Evolutionary conservation across 495 filamentous ascomycete genomes (phyloP).

Genomic region (Hyaloscypha bicolor): DNA sequence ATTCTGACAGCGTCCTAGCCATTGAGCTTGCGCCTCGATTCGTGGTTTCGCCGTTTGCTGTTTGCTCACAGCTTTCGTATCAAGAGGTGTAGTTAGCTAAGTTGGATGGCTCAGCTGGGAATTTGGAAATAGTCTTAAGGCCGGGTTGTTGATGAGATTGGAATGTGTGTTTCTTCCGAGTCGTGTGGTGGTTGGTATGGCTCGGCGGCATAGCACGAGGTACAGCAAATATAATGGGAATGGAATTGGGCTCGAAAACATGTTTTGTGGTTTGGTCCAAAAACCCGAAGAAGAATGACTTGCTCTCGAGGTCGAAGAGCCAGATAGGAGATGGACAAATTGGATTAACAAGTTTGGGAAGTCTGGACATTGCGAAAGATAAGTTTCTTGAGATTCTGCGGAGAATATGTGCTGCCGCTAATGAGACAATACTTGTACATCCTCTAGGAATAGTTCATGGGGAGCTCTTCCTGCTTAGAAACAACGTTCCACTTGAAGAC

Average conservation of each 20-base stretch:
- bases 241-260: not conserved
- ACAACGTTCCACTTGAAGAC: not conserved
- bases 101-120: not conserved
- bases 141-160: not conserved
- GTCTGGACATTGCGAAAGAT: not conserved
- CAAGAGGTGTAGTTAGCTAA: not conserved
- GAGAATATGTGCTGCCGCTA: not conserved
- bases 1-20: not conserved
- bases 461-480: not conserved
- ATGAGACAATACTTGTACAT: not conserved
- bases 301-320: constrained; percentile 1
- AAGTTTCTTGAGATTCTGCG: not conserved
- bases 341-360: not conserved
- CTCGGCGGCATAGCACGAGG: not conserved
- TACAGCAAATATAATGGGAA: not conserved
- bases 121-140: not conserved
- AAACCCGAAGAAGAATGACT: not conserved
- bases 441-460: not conserved
- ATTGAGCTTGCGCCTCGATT: not conserved
- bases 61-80: not conserved
- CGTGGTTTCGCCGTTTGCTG: not conserved
- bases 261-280: not conserved
- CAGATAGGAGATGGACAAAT: not conserved
- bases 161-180: no score
- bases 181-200: no score